Evolutionary conservation across 192 early-diverging fungal species (phyloP), one percentile per base, ranked within the genome.

Genomic region (Umbelopsis isabellina): DNA sequence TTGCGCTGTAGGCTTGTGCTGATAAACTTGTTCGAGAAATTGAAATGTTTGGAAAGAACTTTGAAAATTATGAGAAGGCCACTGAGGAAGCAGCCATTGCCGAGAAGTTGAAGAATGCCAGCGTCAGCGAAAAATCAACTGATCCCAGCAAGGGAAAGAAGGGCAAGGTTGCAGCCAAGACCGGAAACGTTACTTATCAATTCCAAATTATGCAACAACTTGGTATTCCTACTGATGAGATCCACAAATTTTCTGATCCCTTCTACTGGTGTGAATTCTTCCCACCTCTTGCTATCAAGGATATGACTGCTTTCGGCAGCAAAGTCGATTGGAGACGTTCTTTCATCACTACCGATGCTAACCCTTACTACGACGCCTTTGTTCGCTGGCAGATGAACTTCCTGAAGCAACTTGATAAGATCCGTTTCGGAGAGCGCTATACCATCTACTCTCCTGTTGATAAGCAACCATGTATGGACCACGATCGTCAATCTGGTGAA

Each of bases 401-500:
- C 70, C 87, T 99, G 48, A 82, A 84, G 61, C 83, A 80, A 9
- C 81, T 90, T 78, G 71, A 84, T 37, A 95, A 97, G 82, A 87
- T 99, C 76, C 94, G 95, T 75, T 98, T 96, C 77, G 97, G 96
- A 67, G 91, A 98, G 78, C 88, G 97, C 35, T 94, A 96, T 80
- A 99, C 97, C 15, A 96, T 99, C 71, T 99, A 95, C 84, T 98
- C 96, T 35, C 87, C 93, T 65, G 81, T 93, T 44, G 97, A 99
- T 79, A 90, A 88, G 7, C 97, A 99, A 81, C 93, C 97, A 49
- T 99, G 97, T 82, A 97, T 99, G 96, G 97, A 99, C 82, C 97
- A 99, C 82, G 97, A 99, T 82, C 93, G 97, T 65, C 79, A 86
- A 73, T 86, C 87, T 51, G 97, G 97, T 76, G 97, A 99, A 81